A percentile compares a stretch with the other conserved stretches of the same genome.
Conservation (phyloP, 495 filamentous ascomycete genomes). For the Pseudomonodictys pantanalensis region DNA sequence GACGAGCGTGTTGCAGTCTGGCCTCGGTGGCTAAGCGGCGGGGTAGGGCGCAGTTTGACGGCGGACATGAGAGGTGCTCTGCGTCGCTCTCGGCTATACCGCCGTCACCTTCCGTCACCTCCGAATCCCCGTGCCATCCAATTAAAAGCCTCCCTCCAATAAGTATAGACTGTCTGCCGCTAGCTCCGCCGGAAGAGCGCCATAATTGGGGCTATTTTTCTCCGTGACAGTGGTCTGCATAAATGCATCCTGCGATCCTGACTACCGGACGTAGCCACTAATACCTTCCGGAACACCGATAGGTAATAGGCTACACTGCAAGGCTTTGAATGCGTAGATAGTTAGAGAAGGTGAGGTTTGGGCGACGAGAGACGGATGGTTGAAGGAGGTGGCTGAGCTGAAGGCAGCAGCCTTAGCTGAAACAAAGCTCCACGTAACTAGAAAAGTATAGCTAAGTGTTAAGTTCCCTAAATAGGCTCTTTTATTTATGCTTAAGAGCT, state of each 20-base stretch:
- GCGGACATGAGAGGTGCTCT: conserved; percentile 20
- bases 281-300: conserved; percentile 6
- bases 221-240: conserved; percentile 12
- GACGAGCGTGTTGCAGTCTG: too few relatives aligned
- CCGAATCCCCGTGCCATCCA: conserved; percentile 18
- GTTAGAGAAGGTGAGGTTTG: background rate
- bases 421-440: too few relatives aligned
- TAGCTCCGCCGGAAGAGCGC: conserved; percentile 17
- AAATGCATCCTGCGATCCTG: conserved; percentile 9
- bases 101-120: conserved; percentile 19
- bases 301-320: background rate
- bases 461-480: too few relatives aligned
- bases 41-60: conserved; percentile 19
- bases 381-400: too few relatives aligned
- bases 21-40: conserved; percentile 6
- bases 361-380: background rate
- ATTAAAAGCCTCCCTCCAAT: conserved; percentile 15
- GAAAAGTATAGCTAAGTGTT: too few relatives aligned
- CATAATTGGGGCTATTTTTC: conserved; percentile 17
- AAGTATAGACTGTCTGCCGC: conserved; percentile 18
- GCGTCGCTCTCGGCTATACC: conserved; percentile 19
- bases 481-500: too few relatives aligned
- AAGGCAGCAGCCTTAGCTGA: too few relatives aligned
- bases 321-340: background rate
- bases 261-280: conserved; percentile 5